Conservation (phyloP, 2,329 filamentous ascomycete genomes). For the Cadophora gregata region DNA sequence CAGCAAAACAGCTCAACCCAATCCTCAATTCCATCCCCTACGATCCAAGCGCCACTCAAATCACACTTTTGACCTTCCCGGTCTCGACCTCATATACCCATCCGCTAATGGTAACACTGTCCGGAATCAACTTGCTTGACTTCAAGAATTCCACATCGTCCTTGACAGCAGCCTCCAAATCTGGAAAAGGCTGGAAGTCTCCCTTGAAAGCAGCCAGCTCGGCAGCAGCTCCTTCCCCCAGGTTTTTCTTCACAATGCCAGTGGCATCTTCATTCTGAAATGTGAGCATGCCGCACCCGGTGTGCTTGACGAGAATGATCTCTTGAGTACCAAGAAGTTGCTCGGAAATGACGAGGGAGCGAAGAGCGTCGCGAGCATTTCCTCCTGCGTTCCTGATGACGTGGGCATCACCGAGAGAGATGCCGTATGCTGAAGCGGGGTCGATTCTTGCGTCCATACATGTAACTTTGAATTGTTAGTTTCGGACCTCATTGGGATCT, state of each 20-base stretch:
- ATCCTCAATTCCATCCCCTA: neutral
- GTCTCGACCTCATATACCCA: constrained; percentile 83
- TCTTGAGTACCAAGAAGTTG: constrained; percentile 79
- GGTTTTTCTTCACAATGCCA: constrained; percentile 62
- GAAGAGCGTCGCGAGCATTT: constrained; percentile 70
- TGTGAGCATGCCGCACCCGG: constrained; percentile 74
- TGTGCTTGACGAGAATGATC: constrained; percentile 60
- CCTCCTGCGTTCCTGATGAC: constrained; percentile 78
- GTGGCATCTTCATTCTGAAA: constrained; percentile 66
- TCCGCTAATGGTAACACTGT: constrained; percentile 67
- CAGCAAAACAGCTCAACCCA: neutral
- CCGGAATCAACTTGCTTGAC: constrained; percentile 62
- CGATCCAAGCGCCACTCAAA: constrained; percentile 38
- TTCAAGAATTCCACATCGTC: constrained; percentile 71
- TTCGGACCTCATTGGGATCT: neutral
- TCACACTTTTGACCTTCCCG: constrained; percentile 62
- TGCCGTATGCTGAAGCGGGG: constrained; percentile 70
- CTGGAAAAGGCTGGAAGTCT: constrained; percentile 54
- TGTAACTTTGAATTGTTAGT: constrained; percentile 56
- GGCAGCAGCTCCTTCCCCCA: constrained; percentile 51
- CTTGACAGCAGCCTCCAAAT: constrained; percentile 67
- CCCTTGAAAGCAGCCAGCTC: constrained; percentile 44
- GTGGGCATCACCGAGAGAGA: constrained; percentile 77
- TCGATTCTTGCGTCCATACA: constrained; percentile 85
- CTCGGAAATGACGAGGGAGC: constrained; percentile 78